These are phyloP conservation scores for Dionaea muscipula DNA, from an alignment of 179 eudicot genomes.

Conservation along the genomic window DNA sequence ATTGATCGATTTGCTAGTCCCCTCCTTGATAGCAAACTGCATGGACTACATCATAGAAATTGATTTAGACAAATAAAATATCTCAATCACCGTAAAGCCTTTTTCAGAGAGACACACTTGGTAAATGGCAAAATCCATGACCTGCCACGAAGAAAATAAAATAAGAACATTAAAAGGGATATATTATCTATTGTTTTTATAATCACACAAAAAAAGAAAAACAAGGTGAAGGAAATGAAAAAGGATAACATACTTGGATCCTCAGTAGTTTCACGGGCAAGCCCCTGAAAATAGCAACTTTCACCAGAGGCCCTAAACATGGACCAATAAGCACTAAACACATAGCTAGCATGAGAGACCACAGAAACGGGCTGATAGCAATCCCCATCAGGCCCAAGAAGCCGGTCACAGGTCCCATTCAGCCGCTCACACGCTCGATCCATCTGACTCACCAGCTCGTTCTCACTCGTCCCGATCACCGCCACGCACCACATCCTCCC, in stretches of 20 bases:
- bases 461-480: slow-evolving; percentile 12
- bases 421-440: slow-evolving; percentile 22
- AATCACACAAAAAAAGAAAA: too few species aligned
- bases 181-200: too few species aligned
- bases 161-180: too few species aligned
- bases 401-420: slow-evolving; percentile 45
- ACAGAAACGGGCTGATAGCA: slow-evolving; percentile 54
- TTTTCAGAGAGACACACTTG: too few species aligned
- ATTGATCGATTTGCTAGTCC: too few species aligned
- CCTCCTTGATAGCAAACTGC: too few species aligned
- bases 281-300: slow-evolving; percentile 50
- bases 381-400: slow-evolving; percentile 35
- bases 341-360: slow-evolving; percentile 51
- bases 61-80: too few species aligned
- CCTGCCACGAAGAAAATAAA: too few species aligned
- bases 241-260: slow-evolving; percentile 52
- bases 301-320: slow-evolving; percentile 29
- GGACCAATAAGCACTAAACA: slow-evolving; percentile 68
- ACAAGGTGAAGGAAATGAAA: neutral
- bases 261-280: slow-evolving; percentile 43
- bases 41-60: too few species aligned
- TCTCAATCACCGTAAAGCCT: too few species aligned
- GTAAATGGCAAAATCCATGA: too few species aligned
- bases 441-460: slow-evolving; percentile 23
- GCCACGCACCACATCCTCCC: slow-evolving; percentile 67